These are phyloP conservation scores for Talinum fruticosum DNA, from an alignment of 148 eudicot species.

Conservation along the genomic window DNA sequence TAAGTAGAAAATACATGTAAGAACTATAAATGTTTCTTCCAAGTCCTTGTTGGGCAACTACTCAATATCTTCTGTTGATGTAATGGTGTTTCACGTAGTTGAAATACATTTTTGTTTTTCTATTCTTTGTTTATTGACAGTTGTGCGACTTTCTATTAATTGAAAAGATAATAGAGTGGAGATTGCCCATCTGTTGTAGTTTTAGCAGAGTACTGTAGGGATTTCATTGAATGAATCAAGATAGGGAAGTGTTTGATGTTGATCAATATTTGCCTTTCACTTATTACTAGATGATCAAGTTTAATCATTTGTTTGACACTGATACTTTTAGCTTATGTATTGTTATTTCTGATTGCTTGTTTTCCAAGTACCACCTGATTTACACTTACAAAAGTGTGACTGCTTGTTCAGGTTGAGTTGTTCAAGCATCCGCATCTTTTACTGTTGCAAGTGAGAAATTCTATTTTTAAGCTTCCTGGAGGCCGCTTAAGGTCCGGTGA, in stretches of 20 bases:
- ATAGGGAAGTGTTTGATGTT: background rate
- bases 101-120: no score
- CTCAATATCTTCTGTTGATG: background rate
- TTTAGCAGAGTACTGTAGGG: background rate
- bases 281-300: background rate
- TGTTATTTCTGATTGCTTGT: background rate
- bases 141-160: background rate
- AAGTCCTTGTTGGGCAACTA: background rate
- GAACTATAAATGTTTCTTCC: background rate
- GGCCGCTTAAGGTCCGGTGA: constrained; percentile 69
- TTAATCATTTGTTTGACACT: background rate
- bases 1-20: background rate
- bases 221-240: background rate
- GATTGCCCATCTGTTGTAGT: background rate
- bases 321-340: background rate
- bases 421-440: constrained; percentile 68
- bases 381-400: background rate
- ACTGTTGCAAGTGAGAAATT: constrained; percentile 57
- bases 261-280: background rate
- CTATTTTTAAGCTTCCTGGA: constrained; percentile 60
- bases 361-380: background rate
- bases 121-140: no score
- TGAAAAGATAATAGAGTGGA: background rate
- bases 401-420: constrained; percentile 54
- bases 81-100: no score